Evolutionary conservation across 2,329 filamentous ascomycete species (phyloP).

Genomic region (Davidsoniella australis): DNA sequence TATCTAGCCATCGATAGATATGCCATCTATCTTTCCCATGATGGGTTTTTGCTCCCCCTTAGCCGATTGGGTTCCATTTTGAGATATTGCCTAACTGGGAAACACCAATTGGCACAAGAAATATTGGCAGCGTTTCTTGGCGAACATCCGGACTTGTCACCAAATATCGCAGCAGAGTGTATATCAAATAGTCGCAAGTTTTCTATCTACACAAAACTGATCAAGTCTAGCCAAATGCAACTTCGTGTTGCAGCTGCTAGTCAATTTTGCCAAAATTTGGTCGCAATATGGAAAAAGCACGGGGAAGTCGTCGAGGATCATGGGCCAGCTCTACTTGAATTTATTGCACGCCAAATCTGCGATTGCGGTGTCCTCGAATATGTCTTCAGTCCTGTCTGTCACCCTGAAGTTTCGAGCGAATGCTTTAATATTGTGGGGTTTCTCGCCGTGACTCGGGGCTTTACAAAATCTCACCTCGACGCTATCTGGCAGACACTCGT

Average conservation of each 20-base stretch:
- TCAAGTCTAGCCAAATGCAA: conserved; percentile 79
- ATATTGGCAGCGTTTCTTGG: not conserved
- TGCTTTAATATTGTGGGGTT: conserved; percentile 78
- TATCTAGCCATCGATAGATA: conserved; percentile 1
- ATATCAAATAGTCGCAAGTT: conserved; percentile 54
- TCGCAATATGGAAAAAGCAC: conserved; percentile 45
- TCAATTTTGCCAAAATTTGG: conserved; percentile 54
- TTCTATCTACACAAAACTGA: conserved; percentile 48
- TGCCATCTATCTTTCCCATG: not conserved
- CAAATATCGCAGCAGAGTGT: conserved; percentile 28
- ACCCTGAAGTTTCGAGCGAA: conserved; percentile 72
- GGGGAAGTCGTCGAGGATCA: conserved; percentile 28
- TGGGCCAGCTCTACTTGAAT: conserved; percentile 36
- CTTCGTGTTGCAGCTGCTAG: conserved; percentile 64
- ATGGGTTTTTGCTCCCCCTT: not conserved
- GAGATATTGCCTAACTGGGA: not conserved
- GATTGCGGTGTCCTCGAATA: conserved; percentile 63
- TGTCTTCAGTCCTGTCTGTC: conserved; percentile 76
- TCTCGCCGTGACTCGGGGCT: conserved; percentile 60
- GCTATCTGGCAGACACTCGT: conserved; percentile 70
- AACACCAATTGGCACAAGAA: not conserved
- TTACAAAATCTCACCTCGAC: conserved; percentile 55
- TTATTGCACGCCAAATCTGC: conserved; percentile 53
- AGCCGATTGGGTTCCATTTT: not conserved
- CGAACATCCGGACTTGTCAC: conserved; percentile 21